phyloP scores from a whole-genome alignment of 2,329 filamentous ascomycete species.

The Thielaviopsis populi region DNA sequence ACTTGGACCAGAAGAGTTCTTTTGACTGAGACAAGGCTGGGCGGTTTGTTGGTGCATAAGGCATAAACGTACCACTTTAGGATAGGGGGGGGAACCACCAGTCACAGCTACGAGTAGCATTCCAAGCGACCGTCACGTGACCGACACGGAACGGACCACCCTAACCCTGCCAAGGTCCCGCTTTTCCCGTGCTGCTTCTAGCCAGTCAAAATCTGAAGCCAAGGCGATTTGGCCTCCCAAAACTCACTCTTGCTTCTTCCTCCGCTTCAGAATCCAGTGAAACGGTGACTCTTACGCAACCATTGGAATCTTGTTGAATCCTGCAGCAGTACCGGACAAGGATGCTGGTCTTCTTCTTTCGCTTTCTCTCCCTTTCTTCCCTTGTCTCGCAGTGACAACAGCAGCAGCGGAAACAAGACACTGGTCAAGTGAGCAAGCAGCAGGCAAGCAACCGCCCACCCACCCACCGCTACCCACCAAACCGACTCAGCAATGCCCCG shows the following conservation, averaged over 20 bases:
- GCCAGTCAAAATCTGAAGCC: neutral
- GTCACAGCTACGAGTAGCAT: too few species aligned
- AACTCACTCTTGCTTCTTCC: neutral
- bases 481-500: neutral
- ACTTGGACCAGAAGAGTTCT: neutral
- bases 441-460: neutral
- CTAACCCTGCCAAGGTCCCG: too few species aligned
- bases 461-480: too few species aligned
- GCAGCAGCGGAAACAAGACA: neutral
- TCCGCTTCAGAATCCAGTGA: neutral
- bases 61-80: too few species aligned
- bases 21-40: neutral
- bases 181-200: too few species aligned
- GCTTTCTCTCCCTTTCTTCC: neutral
- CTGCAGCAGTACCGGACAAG: neutral
- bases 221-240: neutral
- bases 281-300: neutral
- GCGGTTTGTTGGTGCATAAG: too few species aligned
- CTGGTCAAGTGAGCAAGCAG: neutral
- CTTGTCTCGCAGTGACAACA: too few species aligned
- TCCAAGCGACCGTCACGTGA: neutral
- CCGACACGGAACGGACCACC: neutral
- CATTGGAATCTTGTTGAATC: neutral
- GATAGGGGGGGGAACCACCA: too few species aligned
- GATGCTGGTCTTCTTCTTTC: neutral